Conservation (phyloP, 345 rosid species). For the Microcos paniculata region DNA sequence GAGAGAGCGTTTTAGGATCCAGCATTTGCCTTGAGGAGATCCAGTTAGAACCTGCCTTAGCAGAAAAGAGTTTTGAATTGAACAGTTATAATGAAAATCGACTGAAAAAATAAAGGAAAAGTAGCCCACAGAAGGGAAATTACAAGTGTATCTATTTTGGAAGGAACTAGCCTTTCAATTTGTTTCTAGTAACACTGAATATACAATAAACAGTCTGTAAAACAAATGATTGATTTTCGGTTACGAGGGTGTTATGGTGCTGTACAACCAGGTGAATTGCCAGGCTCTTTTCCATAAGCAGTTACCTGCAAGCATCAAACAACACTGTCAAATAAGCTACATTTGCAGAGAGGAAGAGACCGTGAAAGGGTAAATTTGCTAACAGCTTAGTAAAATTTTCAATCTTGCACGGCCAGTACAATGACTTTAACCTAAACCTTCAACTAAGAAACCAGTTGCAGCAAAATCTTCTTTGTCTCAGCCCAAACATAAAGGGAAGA, state of each 20-base stretch:
- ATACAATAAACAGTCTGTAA: conserved; percentile 28
- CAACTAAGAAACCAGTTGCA: neutral
- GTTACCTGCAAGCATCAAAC: conserved; percentile 30
- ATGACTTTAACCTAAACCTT: neutral
- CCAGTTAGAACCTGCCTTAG: neutral
- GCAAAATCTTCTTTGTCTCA: neutral
- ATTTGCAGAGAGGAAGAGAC: neutral
- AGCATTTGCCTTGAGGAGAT: neutral
- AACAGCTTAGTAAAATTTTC: neutral
- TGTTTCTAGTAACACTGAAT: conserved; percentile 21
- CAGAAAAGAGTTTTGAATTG: neutral
- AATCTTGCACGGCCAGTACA: neutral
- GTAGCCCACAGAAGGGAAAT: neutral
- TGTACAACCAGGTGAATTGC: conserved; percentile 37
- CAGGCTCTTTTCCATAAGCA: conserved; percentile 7
- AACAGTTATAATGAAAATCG: neutral
- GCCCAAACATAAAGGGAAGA: neutral
- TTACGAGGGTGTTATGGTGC: conserved; percentile 17
- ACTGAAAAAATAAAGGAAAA: neutral
- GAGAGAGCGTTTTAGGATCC: neutral
- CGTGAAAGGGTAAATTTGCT: neutral
- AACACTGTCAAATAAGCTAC: neutral
- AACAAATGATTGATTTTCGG: conserved; percentile 25
- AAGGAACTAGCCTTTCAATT: neutral
- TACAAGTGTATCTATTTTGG: neutral